Percentiles rank a stretch among this genome's conserved stretches.
Conservation (phyloP, 2,329 filamentous ascomycete genomes). For the Aspergillus amoenus region DNA sequence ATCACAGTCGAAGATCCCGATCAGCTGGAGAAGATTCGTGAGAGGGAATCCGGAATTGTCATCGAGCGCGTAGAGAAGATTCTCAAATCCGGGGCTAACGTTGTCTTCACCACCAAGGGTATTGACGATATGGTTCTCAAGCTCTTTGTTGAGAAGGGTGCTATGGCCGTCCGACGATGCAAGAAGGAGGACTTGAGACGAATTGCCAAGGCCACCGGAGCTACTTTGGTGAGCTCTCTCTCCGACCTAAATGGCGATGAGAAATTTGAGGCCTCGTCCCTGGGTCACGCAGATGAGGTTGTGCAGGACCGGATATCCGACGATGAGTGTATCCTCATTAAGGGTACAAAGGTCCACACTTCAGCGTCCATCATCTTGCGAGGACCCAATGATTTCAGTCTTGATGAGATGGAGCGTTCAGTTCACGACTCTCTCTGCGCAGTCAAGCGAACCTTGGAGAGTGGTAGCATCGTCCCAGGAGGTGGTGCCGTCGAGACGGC, state of each 20-base stretch:
- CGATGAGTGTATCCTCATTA: slow-evolving; percentile 95
- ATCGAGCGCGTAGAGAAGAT: slow-evolving; percentile 96
- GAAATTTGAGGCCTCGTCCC: slow-evolving; percentile 85
- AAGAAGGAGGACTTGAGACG: slow-evolving; percentile 98
- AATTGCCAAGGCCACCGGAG: slow-evolving; percentile 94
- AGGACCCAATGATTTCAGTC: slow-evolving; percentile 90
- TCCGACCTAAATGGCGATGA: slow-evolving; percentile 98
- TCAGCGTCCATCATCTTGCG: slow-evolving; percentile 95
- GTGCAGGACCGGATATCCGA: slow-evolving; percentile 98
- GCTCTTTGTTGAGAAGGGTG: slow-evolving; percentile 88
- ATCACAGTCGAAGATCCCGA: slow-evolving; percentile 97
- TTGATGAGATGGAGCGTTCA: slow-evolving; percentile 99
- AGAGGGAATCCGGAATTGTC: slow-evolving; percentile 88
- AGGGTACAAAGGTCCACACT: slow-evolving; percentile 90
- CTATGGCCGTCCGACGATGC: slow-evolving; percentile 92
- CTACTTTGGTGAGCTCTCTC: slow-evolving; percentile 86
- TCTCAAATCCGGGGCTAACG: slow-evolving; percentile 93
- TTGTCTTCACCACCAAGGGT: slow-evolving; percentile 94
- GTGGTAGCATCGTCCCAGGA: slow-evolving; percentile 92
- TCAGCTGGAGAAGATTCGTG: slow-evolving; percentile 94
- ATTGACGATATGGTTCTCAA: slow-evolving; percentile 96
- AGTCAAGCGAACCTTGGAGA: slow-evolving; percentile 95
- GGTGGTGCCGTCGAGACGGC: slow-evolving; percentile 98
- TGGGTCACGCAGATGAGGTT: slow-evolving; percentile 92
- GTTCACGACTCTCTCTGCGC: slow-evolving; percentile 95